Percentiles rank a stretch among this genome's conserved stretches.
These are phyloP conservation scores for Polychaeton citri DNA, from an alignment of 2,329 filamentous ascomycete species.

Conservation along the genomic window DNA sequence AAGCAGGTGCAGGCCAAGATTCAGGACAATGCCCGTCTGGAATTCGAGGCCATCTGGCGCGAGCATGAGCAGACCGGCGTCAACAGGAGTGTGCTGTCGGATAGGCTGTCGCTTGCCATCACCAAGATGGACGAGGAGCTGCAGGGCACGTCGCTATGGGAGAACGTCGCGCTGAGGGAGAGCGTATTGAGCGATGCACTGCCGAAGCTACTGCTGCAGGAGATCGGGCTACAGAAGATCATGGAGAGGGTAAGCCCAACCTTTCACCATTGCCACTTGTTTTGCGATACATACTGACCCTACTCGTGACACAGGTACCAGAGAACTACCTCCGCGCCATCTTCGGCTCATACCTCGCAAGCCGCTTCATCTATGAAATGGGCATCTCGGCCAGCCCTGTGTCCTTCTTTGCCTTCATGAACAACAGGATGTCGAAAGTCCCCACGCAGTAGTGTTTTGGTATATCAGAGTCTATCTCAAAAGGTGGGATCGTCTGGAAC, in stretches of 20 bases:
- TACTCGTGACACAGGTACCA: slow-evolving; percentile 46
- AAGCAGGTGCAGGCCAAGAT: slow-evolving; percentile 84
- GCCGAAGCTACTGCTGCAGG: slow-evolving; percentile 67
- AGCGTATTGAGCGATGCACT: slow-evolving; percentile 75
- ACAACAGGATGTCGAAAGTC: slow-evolving; percentile 31
- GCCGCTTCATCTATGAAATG: slow-evolving; percentile 91
- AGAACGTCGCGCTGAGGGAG: slow-evolving; percentile 62
- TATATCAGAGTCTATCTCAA: too few species aligned
- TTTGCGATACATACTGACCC: neutral
- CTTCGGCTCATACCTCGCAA: slow-evolving; percentile 90
- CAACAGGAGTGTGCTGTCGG: slow-evolving; percentile 74
- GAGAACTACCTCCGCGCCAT: slow-evolving; percentile 87
- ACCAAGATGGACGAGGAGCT: slow-evolving; percentile 95
- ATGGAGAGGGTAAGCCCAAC: slow-evolving; percentile 52
- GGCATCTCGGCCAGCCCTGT: slow-evolving; percentile 89
- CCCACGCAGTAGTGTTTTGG: slow-evolving; percentile 1
- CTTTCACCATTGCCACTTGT: neutral
- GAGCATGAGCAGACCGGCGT: slow-evolving; percentile 74
- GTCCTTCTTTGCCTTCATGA: slow-evolving; percentile 87
- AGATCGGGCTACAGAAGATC: slow-evolving; percentile 84
- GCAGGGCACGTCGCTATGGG: slow-evolving; percentile 85
- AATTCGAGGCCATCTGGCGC: slow-evolving; percentile 97
- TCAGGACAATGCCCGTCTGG: slow-evolving; percentile 76
- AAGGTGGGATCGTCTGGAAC: too few species aligned
- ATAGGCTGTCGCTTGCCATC: slow-evolving; percentile 81